phyloP scores from a whole-genome alignment of 2,329 filamentous ascomycete species.

The Aureobasidium leucospermi region DNA sequence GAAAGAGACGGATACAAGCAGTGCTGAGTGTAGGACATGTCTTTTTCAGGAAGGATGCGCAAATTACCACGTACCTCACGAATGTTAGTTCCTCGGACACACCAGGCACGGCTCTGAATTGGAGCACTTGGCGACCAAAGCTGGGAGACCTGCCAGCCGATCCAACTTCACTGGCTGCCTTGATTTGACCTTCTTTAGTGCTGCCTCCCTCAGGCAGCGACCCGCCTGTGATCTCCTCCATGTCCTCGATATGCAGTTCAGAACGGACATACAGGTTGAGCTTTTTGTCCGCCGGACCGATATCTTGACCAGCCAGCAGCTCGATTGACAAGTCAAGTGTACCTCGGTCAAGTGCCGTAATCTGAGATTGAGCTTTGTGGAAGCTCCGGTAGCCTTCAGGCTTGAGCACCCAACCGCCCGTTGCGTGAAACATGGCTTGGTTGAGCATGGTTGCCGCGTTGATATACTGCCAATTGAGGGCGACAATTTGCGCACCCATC shows the following conservation, averaged over 20 bases:
- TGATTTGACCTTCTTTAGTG: constrained; percentile 47
- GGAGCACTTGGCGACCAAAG: constrained; percentile 37
- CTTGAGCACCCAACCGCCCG: constrained; percentile 79
- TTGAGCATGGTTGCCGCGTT: constrained; percentile 96
- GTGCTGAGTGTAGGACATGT: background rate
- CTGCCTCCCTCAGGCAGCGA: constrained; percentile 40
- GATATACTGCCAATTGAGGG: constrained; percentile 87
- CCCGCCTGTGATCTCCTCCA: constrained; percentile 39
- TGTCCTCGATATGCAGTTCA: constrained; percentile 71
- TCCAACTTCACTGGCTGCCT: constrained; percentile 39
- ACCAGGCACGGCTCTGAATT: constrained; percentile 35
- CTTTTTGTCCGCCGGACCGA: constrained; percentile 50
- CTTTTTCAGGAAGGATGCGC: background rate
- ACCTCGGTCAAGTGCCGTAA: constrained; percentile 17
- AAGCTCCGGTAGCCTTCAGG: constrained; percentile 60
- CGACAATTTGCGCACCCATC: constrained; percentile 82
- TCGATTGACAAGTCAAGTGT: constrained; percentile 61
- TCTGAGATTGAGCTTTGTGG: constrained; percentile 15
- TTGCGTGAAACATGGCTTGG: constrained; percentile 79
- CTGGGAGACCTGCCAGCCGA: constrained; percentile 37
- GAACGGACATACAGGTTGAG: constrained; percentile 72
- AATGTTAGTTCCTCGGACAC: constrained; percentile 42
- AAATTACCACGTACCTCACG: constrained; percentile 34
- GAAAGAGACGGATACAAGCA: constrained; percentile 1
- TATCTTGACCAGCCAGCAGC: constrained; percentile 66